phyloP scores from a whole-genome alignment of 169 alveolate species.

The Prorocentrum cordatum region DNA sequence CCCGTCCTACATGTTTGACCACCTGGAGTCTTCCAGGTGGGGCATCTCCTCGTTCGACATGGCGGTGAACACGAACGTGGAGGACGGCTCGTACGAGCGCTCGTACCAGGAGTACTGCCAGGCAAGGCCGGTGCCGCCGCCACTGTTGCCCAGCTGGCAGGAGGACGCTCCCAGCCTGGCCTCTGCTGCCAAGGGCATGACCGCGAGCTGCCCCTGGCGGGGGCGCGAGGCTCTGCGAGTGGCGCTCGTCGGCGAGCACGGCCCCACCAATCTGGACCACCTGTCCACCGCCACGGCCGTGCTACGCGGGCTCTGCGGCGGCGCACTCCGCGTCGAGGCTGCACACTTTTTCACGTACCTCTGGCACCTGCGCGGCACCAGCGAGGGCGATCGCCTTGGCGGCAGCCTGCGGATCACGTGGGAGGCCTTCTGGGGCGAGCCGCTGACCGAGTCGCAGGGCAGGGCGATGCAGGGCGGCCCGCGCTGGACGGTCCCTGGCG shows the following conservation, averaged over 20 bases:
- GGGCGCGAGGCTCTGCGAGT: not conserved
- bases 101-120: not conserved
- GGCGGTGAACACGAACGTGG: conserved; percentile 19
- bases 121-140: not conserved
- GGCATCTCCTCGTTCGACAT: conserved; percentile 28
- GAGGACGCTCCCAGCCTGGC: not conserved
- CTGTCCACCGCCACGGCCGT: conserved; percentile 29
- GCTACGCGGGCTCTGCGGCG: not conserved
- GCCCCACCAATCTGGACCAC: conserved; percentile 51
- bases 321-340: not conserved
- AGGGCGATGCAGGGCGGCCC: not conserved
- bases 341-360: conserved; percentile 48
- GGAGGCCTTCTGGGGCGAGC: conserved; percentile 64
- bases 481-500: conserved; percentile 31
- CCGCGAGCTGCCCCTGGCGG: not conserved
- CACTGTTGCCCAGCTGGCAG: not conserved
- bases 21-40: conserved; percentile 15
- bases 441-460: conserved; percentile 40
- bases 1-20: too few species aligned
- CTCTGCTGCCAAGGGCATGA: not conserved
- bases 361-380: conserved; percentile 35
- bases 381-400: conserved; percentile 9
- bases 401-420: conserved; percentile 21
- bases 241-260: conserved; percentile 64
- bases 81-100: not conserved